Evolutionary conservation across 345 rosid genomes (phyloP).

Genomic region (Leavenworthia alabamica): DNA sequence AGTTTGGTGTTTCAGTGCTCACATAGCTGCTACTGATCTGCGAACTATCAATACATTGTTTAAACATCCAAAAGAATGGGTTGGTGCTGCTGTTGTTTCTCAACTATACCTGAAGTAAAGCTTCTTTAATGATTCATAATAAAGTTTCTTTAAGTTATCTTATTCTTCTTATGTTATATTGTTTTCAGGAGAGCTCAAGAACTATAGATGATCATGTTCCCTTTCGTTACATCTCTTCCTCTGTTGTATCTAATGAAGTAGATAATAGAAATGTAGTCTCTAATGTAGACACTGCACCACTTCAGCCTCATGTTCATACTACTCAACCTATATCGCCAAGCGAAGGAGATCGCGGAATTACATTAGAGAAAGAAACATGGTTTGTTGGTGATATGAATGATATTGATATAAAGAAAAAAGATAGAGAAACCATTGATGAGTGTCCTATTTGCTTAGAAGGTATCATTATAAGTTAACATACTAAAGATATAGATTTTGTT

Average conservation of each 20-base stretch:
- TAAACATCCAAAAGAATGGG: conserved; percentile 48
- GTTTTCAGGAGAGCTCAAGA: conserved; percentile 46
- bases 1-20: not conserved
- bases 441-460: conserved; percentile 98
- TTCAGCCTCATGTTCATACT: conserved; percentile 55
- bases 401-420: conserved; percentile 31
- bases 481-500: not conserved
- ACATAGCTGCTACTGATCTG: conserved; percentile 1
- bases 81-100: conserved; percentile 85
- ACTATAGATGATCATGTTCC: conserved; percentile 58
- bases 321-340: conserved; percentile 34
- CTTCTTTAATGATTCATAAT: conserved; percentile 31
- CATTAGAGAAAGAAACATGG: conserved; percentile 43
- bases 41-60: not conserved
- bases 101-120: conserved; percentile 60
- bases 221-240: conserved; percentile 36
- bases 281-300: conserved; percentile 59
- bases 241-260: conserved; percentile 40
- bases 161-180: not conserved
- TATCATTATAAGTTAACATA: conserved; percentile 12
- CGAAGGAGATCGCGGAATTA: conserved; percentile 34
- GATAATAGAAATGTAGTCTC: conserved; percentile 56
- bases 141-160: not conserved
- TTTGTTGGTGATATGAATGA: conserved; percentile 37
- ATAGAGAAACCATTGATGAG: conserved; percentile 42